A percentile compares a stretch with the other conserved stretches of the same genome.
These are phyloP conservation scores for Podospora comata DNA, from an alignment of 495 filamentous ascomycete species.

Conservation along the genomic window DNA sequence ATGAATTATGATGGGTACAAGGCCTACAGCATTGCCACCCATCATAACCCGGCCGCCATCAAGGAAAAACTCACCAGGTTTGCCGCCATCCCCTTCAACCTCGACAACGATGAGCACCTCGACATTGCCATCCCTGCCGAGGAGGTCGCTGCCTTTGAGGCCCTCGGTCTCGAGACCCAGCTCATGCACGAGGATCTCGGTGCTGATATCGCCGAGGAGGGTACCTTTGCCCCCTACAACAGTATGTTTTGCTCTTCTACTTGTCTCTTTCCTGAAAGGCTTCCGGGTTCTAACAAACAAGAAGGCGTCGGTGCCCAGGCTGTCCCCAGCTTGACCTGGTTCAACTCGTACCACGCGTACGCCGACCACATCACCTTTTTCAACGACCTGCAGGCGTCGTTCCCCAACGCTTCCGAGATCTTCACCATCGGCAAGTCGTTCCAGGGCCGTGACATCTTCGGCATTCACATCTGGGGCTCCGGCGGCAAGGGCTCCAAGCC, in stretches of 20 bases:
- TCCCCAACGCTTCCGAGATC: slow-evolving; percentile 52
- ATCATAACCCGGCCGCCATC: slow-evolving; percentile 23
- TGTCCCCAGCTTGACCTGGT: slow-evolving; percentile 45
- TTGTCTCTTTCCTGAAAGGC: background rate
- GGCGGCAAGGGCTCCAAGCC: slow-evolving; percentile 53
- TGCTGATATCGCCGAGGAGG: slow-evolving; percentile 27
- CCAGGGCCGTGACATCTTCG: slow-evolving; percentile 51
- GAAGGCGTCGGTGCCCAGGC: slow-evolving; percentile 20
- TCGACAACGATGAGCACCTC: slow-evolving; percentile 30
- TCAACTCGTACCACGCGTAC: slow-evolving; percentile 56
- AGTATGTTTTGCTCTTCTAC: slow-evolving; percentile 13
- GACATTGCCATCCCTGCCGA: slow-evolving; percentile 29
- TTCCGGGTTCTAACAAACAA: slow-evolving; percentile 18
- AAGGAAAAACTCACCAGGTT: slow-evolving; percentile 25
- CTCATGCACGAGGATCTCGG: slow-evolving; percentile 33
- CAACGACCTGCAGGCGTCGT: slow-evolving; percentile 46
- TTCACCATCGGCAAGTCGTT: slow-evolving; percentile 50
- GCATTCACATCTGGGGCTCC: slow-evolving; percentile 58
- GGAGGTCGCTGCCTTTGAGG: slow-evolving; percentile 26
- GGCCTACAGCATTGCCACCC: slow-evolving; percentile 29
- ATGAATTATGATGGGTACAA: slow-evolving; percentile 34
- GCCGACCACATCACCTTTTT: slow-evolving; percentile 54
- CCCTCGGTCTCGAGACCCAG: slow-evolving; percentile 16
- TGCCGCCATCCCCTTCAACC: slow-evolving; percentile 25
- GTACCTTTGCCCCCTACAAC: slow-evolving; percentile 24